Conservation (phyloP, 768 basidiomycete species). For the Cubamyces lactineus region DNA sequence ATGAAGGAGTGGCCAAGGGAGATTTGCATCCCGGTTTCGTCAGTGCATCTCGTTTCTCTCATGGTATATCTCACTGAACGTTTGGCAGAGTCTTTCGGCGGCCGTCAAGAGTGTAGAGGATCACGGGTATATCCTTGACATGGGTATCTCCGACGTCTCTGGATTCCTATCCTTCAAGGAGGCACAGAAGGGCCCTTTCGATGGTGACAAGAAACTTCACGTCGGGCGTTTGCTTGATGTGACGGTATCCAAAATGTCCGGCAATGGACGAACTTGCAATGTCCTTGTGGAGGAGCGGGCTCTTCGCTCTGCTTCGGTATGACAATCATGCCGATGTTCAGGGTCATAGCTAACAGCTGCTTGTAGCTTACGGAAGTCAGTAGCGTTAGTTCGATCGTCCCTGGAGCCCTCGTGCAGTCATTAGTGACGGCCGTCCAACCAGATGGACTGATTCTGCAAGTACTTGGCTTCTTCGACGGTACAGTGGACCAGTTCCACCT, state of each 20-base stretch:
- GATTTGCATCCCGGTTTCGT: slow-evolving; percentile 81
- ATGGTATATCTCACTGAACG: background rate
- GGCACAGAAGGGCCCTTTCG: slow-evolving; percentile 44
- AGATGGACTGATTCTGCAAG: slow-evolving; percentile 82
- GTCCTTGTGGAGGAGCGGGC: slow-evolving; percentile 57
- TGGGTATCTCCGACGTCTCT: slow-evolving; percentile 77
- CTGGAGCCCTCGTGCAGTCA: slow-evolving; percentile 81
- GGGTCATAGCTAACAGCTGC: background rate
- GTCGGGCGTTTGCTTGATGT: slow-evolving; percentile 72
- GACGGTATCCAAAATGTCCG: slow-evolving; percentile 66
- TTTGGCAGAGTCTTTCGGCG: slow-evolving; percentile 67
- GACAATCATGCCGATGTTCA: slow-evolving; percentile 23
- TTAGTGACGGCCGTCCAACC: slow-evolving; percentile 77
- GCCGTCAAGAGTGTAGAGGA: slow-evolving; percentile 88
- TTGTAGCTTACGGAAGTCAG: slow-evolving; percentile 74
- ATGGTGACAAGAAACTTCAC: slow-evolving; percentile 43
- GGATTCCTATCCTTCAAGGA: slow-evolving; percentile 88
- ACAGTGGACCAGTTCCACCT: slow-evolving; percentile 86
- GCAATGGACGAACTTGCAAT: slow-evolving; percentile 80
- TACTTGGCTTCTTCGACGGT: slow-evolving; percentile 91
- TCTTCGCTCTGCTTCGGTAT: slow-evolving; percentile 59
- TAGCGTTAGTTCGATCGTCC: slow-evolving; percentile 80
- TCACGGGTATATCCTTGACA: slow-evolving; percentile 89
- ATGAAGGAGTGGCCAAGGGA: slow-evolving; percentile 73
- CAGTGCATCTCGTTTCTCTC: slow-evolving; percentile 40